A percentile compares a stretch with the other conserved stretches of the same genome.
Evolutionary conservation across 768 basidiomycete genomes (phyloP).

Genomic region (Phylloporus rhodoxanthus): DNA sequence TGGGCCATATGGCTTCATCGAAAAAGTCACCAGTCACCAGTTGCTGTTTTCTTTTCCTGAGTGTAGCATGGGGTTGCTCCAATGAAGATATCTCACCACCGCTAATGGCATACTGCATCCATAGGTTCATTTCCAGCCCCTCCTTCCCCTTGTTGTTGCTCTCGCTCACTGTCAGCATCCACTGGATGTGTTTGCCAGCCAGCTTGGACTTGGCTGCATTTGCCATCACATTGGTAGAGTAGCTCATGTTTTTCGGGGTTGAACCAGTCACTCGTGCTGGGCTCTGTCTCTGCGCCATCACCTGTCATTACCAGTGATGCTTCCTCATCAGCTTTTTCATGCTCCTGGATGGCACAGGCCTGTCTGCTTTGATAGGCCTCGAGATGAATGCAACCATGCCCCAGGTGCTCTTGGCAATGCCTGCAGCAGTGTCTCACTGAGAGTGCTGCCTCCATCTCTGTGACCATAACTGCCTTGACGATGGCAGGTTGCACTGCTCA

Average conservation of each 20-base stretch:
- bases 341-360: conserved; percentile 2
- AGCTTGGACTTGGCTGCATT: conserved; percentile 6
- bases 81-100: conserved; percentile 19
- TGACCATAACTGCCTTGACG: conserved; percentile 13
- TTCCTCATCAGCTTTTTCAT: conserved; percentile 17
- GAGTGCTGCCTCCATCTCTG: conserved; percentile 14
- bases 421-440: conserved; percentile 14
- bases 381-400: conserved; percentile 1
- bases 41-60: conserved; percentile 15
- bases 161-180: conserved; percentile 19
- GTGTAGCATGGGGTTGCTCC: conserved; percentile 1
- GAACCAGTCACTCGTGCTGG: conserved; percentile 21
- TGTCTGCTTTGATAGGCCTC: not conserved
- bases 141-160: conserved; percentile 24
- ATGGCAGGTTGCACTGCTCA: conserved; percentile 13
- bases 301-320: not conserved
- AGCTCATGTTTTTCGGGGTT: conserved; percentile 20
- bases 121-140: conserved; percentile 18
- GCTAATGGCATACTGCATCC: conserved; percentile 29
- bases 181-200: conserved; percentile 18
- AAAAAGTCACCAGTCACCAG: conserved; percentile 11
- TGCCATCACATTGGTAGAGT: conserved; percentile 28
- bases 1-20: conserved; percentile 31
- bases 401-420: conserved; percentile 9
- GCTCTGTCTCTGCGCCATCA: conserved; percentile 14